Percentiles rank a stretch among this genome's conserved stretches.
These are phyloP conservation scores for Podospora anserina DNA, from an alignment of 495 filamentous ascomycete genomes.

Conservation along the genomic window DNA sequence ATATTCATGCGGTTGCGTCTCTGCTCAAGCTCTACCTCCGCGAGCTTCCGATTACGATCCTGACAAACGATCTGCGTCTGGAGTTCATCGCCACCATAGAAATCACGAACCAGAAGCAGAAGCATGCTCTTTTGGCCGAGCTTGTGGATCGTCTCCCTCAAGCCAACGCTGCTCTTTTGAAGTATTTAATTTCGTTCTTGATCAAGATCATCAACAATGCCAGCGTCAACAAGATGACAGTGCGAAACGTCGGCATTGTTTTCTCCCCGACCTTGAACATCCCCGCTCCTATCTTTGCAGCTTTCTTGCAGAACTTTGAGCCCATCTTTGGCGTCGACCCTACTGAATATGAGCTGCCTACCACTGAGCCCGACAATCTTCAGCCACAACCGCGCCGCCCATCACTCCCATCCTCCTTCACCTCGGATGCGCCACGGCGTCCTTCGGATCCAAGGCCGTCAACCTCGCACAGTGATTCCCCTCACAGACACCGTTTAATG, in stretches of 20 bases:
- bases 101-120: conserved; percentile 70
- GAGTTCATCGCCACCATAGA: conserved; percentile 86
- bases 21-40: conserved; percentile 91
- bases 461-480: conserved; percentile 42
- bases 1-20: conserved; percentile 94
- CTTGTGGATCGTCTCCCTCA: conserved; percentile 81
- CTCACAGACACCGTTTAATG: conserved; percentile 44
- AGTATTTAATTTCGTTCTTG: conserved; percentile 79
- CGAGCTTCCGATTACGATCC: conserved; percentile 83
- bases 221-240: conserved; percentile 95
- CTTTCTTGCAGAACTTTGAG: conserved; percentile 88
- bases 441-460: conserved; percentile 39
- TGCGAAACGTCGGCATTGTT: conserved; percentile 95
- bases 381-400: conserved; percentile 24
- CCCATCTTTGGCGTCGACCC: conserved; percentile 75
- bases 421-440: conserved; percentile 22
- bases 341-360: conserved; percentile 53
- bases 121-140: conserved; percentile 75
- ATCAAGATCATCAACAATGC: conserved; percentile 86
- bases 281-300: conserved; percentile 86
- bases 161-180: conserved; percentile 73
- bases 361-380: conserved; percentile 21
- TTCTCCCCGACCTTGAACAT: conserved; percentile 99
- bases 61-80: conserved; percentile 85
- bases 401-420: conserved; percentile 30